A percentile compares a stretch with the other conserved stretches of the same genome.
These are phyloP conservation scores for Stylonectria norvegica DNA, from an alignment of 2,329 filamentous ascomycete genomes.

Conservation along the genomic window DNA sequence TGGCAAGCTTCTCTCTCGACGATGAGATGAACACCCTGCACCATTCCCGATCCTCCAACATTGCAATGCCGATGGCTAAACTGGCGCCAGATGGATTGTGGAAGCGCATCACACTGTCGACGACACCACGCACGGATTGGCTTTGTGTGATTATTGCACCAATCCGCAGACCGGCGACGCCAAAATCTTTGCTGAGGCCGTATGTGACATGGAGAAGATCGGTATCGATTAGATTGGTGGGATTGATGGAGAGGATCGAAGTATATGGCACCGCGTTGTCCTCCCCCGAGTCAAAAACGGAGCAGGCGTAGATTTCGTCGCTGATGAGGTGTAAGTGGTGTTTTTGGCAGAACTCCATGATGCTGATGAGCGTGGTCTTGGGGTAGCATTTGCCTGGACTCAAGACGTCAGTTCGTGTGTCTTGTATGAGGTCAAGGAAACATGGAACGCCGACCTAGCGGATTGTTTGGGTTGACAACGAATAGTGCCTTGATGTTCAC, in stretches of 20 bases:
- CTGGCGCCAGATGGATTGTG: constrained; percentile 45
- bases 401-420: constrained; percentile 9
- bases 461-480: constrained; percentile 53
- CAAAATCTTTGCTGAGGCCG: constrained; percentile 49
- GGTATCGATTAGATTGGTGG: constrained; percentile 41
- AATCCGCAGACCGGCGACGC: constrained; percentile 49
- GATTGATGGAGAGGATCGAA: constrained; percentile 46
- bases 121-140: constrained; percentile 29
- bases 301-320: constrained; percentile 57
- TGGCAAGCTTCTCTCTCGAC: constrained; percentile 38
- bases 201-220: constrained; percentile 49
- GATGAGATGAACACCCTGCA: constrained; percentile 41
- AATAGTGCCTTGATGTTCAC: constrained; percentile 44
- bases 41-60: constrained; percentile 46
- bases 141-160: constrained; percentile 45
- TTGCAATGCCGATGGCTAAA: constrained; percentile 39
- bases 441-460: constrained; percentile 37
- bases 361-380: constrained; percentile 37
- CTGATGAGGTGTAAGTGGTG: constrained; percentile 52
- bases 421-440: background rate
- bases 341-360: constrained; percentile 49
- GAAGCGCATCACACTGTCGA: constrained; percentile 43
- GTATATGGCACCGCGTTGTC: constrained; percentile 38
- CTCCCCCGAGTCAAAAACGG: constrained; percentile 41
- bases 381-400: constrained; percentile 41